Base-by-base conservation (phyloP, 208 protist genomes). In the Leishmania mexicana region DNA sequence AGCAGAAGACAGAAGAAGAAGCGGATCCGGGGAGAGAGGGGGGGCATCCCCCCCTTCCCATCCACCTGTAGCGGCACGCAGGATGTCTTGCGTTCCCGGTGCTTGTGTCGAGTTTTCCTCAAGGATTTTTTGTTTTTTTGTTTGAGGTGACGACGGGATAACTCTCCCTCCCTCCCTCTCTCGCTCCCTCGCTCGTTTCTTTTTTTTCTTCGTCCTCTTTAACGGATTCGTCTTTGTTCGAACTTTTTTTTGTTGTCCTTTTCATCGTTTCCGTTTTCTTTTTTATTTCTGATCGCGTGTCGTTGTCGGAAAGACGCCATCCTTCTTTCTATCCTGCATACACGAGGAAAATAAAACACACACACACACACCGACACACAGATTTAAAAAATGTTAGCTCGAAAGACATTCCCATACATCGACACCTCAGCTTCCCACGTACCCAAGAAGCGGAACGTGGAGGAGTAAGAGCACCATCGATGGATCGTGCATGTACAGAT, bases 281-380 rank as follows among this genome's bases (percentile, higher is more conserved):
- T 72, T 83, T 40, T 79, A 62, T 51, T 75, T 72, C 45, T 67
- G 19, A 54, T 15, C 51, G 11, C 51, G 1, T 54, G 11, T 54
- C 10, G 51, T 21, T 19, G 17, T 54, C 1, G 15, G 75, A 13
- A 47, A 7, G 45, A 13, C 45, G 13, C 45, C 45, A 11, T 47
- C 45, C 0, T 7, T 47, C 13, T 7, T 13, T 47, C 45, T 47
- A 47, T 47, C 10, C 10, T 11, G 10, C 45, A 47, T 47, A 47
- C 24, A 38, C 62, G 64, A 4, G 31, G 17, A 17, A 67, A 45
- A 6, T 11, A 47, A 7, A 1, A n/a, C 24, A 8, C 57, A 1
- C 57, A n/a, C 57, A n/a, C 57, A 1, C 57, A n/a, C 54, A 60
- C 54, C 11, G 10, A n/a, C 54, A 58, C 54, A 60, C 54, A 60